Percentiles rank a stretch among this genome's conserved stretches.
Evolutionary conservation across 2,329 filamentous ascomycete genomes (phyloP).

Genomic region (Beauveria asiatica): DNA sequence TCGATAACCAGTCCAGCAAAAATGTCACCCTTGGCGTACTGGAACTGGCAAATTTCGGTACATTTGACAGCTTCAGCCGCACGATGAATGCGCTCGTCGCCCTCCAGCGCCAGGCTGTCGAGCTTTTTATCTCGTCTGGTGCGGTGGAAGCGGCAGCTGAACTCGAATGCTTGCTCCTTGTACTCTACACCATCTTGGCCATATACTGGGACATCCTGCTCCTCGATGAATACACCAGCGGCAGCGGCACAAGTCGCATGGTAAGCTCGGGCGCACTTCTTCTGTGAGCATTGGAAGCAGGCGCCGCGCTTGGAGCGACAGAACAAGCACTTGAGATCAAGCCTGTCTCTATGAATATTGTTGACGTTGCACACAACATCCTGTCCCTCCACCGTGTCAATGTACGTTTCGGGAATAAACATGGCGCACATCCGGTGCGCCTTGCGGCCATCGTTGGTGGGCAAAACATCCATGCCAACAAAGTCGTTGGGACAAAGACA

Average conservation of each 20-base stretch:
- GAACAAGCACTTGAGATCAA: conserved; percentile 89
- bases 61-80: conserved; percentile 60
- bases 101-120: conserved; percentile 60
- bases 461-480: conserved; percentile 69
- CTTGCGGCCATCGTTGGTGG: conserved; percentile 78
- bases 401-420: conserved; percentile 87
- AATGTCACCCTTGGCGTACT: conserved; percentile 76
- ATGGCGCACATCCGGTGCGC: conserved; percentile 84
- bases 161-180: conserved; percentile 83
- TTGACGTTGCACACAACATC: conserved; percentile 71
- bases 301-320: conserved; percentile 92
- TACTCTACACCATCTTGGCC: conserved; percentile 89
- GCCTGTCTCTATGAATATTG: conserved; percentile 75
- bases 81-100: conserved; percentile 57
- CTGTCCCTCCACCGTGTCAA: conserved; percentile 60
- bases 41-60: conserved; percentile 78
- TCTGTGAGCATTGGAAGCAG: conserved; percentile 92
- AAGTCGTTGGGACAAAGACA: conserved; percentile 89
- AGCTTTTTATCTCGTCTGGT: conserved; percentile 74
- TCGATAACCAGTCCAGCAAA: conserved; percentile 84
- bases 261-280: conserved; percentile 88
- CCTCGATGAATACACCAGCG: conserved; percentile 85
- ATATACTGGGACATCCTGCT: conserved; percentile 76
- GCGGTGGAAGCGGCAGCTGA: conserved; percentile 90
- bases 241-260: conserved; percentile 91